phyloP scores from a whole-genome alignment of 169 alveolate genomes.

The Babesia bigemina region DNA sequence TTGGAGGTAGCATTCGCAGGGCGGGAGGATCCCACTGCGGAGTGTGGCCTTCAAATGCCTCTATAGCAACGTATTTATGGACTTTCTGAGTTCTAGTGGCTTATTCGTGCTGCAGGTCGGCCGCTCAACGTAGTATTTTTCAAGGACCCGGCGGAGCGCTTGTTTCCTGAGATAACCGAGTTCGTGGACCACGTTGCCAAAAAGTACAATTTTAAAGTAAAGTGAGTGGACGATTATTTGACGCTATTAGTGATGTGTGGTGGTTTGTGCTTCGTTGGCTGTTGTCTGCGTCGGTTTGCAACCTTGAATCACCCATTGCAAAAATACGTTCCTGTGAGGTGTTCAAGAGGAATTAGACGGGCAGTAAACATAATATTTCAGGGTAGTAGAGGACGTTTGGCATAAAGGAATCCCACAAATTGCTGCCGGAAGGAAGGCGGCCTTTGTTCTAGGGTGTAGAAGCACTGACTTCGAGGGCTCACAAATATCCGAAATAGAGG shows the following conservation, averaged over 20 bases:
- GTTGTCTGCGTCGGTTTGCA: neutral
- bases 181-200: constrained; percentile 11
- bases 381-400: constrained; percentile 49
- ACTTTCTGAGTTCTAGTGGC: neutral
- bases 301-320: neutral
- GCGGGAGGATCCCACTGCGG: too few relatives aligned
- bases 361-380: neutral
- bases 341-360: neutral
- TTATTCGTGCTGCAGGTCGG: neutral
- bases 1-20: too few relatives aligned
- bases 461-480: constrained; percentile 27
- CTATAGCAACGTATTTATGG: neutral
- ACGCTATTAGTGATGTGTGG: too few relatives aligned
- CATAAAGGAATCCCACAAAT: constrained; percentile 42
- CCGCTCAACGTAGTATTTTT: constrained; percentile 43
- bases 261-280: neutral
- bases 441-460: constrained; percentile 47
- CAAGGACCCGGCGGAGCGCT: constrained; percentile 28
- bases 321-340: neutral
- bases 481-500: constrained; percentile 16
- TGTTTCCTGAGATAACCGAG: constrained; percentile 44
- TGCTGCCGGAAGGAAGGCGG: constrained; percentile 3
- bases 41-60: too few relatives aligned
- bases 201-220: constrained; percentile 21
- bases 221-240: neutral